A percentile compares a stretch with the other conserved stretches of the same genome.
phyloP scores from a whole-genome alignment of 2,329 filamentous ascomycete genomes.

The Paracoccidioides lutzii region DNA sequence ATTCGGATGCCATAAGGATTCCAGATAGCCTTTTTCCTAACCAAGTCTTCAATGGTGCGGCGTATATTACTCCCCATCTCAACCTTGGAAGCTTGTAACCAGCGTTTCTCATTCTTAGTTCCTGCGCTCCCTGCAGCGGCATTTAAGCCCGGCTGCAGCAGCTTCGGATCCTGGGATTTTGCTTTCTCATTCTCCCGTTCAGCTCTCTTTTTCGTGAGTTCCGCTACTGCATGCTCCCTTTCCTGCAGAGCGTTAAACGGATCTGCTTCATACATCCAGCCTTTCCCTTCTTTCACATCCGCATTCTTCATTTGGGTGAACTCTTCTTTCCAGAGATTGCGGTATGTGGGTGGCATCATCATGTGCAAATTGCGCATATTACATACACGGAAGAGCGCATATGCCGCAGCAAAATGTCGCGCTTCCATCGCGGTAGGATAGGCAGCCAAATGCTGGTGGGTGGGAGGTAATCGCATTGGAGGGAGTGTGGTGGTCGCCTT shows the following conservation, averaged over 20 bases:
- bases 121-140: slow-evolving; percentile 25
- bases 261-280: slow-evolving; percentile 90
- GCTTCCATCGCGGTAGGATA: slow-evolving; percentile 78
- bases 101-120: slow-evolving; percentile 26
- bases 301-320: slow-evolving; percentile 71
- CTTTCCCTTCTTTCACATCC: slow-evolving; percentile 62
- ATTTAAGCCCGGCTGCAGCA: slow-evolving; percentile 41
- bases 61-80: slow-evolving; percentile 81
- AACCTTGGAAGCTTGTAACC: slow-evolving; percentile 75
- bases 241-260: slow-evolving; percentile 74
- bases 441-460: slow-evolving; percentile 61
- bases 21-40: slow-evolving; percentile 71
- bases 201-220: slow-evolving; percentile 65
- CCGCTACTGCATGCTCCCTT: slow-evolving; percentile 61
- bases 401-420: slow-evolving; percentile 83
- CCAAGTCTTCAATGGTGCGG: slow-evolving; percentile 62
- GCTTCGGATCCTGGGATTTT: slow-evolving; percentile 54
- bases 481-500: slow-evolving; percentile 61
- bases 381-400: slow-evolving; percentile 78
- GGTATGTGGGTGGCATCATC: slow-evolving; percentile 82
- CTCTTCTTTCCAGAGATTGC: slow-evolving; percentile 76
- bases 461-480: slow-evolving; percentile 66
- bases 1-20: slow-evolving; percentile 67
- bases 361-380: slow-evolving; percentile 95
- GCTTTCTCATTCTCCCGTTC: slow-evolving; percentile 48